These are phyloP conservation scores for Quercus gilva DNA, from an alignment of 306 rosid genomes.

Conservation along the genomic window DNA sequence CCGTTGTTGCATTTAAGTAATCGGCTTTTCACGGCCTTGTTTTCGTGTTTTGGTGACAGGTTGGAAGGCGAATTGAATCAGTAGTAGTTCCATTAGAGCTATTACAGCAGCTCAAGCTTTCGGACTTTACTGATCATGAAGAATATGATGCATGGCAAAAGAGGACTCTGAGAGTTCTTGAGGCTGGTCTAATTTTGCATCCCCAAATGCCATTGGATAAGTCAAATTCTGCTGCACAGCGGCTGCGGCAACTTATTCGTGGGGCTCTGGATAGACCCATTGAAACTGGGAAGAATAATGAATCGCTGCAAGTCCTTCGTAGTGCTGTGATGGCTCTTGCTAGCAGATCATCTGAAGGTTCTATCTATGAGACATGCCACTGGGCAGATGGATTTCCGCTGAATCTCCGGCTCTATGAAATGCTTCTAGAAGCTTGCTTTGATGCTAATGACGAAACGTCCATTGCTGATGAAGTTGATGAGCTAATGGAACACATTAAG, in stretches of 20 bases:
- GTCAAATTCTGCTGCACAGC: constrained; percentile 64
- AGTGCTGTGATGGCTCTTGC: constrained; percentile 86
- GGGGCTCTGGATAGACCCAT: constrained; percentile 78
- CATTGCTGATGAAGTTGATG: constrained; percentile 83
- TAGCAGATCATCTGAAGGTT: constrained; percentile 76
- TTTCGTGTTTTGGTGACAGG: constrained; percentile 47
- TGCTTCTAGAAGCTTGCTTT: constrained; percentile 83
- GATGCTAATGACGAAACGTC: constrained; percentile 75
- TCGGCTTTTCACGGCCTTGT: not conserved
- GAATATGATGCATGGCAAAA: constrained; percentile 86
- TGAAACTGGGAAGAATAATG: constrained; percentile 87
- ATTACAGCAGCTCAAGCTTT: constrained; percentile 84
- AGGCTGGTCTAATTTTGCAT: constrained; percentile 91
- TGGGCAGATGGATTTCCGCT: constrained; percentile 99
- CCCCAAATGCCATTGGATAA: constrained; percentile 76
- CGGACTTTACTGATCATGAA: constrained; percentile 83
- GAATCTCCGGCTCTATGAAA: constrained; percentile 85
- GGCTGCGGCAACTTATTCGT: constrained; percentile 70
- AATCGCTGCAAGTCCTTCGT: constrained; percentile 93
- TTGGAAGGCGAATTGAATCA: constrained; percentile 89
- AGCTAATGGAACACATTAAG: constrained; percentile 93
- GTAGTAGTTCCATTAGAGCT: constrained; percentile 95
- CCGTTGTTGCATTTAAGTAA: too few species aligned
- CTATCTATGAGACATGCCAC: constrained; percentile 73
- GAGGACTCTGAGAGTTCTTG: constrained; percentile 83